A percentile compares a stretch with the other conserved stretches of the same genome.
These are phyloP conservation scores for Dinochytrium kinnereticum DNA, from an alignment of 371 early-diverging fungal genomes.

Conservation along the genomic window DNA sequence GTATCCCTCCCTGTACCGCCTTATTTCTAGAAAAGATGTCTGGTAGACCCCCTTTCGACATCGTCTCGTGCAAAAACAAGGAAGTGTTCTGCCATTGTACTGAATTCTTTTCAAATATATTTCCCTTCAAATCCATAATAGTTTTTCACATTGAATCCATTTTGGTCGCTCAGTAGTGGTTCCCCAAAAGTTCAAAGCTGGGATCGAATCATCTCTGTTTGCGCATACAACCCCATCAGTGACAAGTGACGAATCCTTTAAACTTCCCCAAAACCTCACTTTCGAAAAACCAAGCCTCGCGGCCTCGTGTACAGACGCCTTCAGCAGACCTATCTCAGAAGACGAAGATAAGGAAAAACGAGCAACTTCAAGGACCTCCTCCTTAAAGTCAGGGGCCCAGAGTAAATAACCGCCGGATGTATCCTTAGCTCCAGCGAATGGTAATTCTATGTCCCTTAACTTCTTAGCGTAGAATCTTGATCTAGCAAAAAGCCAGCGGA, in stretches of 20 bases:
- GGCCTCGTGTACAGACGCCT: too few relatives aligned
- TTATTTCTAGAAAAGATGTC: too few relatives aligned
- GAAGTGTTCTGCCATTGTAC: too few relatives aligned
- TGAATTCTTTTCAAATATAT: too few relatives aligned
- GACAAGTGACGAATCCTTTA: background rate
- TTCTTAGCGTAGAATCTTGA: background rate
- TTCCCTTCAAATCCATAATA: slow-evolving; percentile 1
- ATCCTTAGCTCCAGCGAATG: background rate
- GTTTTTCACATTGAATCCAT: background rate
- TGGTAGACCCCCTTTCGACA: too few relatives aligned
- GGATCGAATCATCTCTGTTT: background rate
- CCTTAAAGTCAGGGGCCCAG: slow-evolving; percentile 6
- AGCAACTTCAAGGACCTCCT: background rate
- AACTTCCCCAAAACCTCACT: background rate
- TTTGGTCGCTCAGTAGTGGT: background rate
- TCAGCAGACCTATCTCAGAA: too few relatives aligned
- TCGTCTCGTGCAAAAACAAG: too few relatives aligned
- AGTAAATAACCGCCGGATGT: background rate
- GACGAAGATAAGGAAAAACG: too few relatives aligned
- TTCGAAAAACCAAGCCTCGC: background rate
- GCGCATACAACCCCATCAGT: background rate
- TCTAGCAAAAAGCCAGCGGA: background rate
- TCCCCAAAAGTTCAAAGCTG: background rate
- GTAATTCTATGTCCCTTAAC: background rate
- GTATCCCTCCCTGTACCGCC: too few relatives aligned